Conservation (phyloP, 805 yeast genomes). For the Peterozyma toletana region DNA sequence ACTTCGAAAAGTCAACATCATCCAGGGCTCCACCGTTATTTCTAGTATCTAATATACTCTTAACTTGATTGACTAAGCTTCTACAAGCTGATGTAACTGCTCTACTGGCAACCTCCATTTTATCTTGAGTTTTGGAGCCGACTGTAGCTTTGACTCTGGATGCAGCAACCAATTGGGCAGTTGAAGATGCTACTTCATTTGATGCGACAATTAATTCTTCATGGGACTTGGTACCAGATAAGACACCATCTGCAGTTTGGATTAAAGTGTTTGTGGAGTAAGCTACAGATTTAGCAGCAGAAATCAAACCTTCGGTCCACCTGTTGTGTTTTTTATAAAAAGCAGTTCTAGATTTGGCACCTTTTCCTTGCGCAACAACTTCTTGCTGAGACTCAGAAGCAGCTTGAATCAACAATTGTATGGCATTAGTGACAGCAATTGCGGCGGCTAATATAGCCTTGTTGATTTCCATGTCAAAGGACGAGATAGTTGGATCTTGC, state of each 20-base stretch:
- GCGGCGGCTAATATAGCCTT: slow-evolving; percentile 76
- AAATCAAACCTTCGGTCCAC: slow-evolving; percentile 90
- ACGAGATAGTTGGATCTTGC: slow-evolving; percentile 42
- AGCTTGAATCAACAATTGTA: slow-evolving; percentile 61
- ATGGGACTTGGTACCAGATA: slow-evolving; percentile 53
- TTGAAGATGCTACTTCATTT: slow-evolving; percentile 86
- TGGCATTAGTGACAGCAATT: slow-evolving; percentile 71
- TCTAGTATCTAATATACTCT: slow-evolving; percentile 38
- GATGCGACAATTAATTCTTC: slow-evolving; percentile 88
- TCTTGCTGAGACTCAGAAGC: slow-evolving; percentile 79
- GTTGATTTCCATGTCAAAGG: slow-evolving; percentile 60
- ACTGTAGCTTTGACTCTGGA: slow-evolving; percentile 79
- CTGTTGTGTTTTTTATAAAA: slow-evolving; percentile 82
- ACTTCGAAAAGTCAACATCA: slow-evolving; percentile 56
- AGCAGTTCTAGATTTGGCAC: slow-evolving; percentile 57
- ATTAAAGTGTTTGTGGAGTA: slow-evolving; percentile 76
- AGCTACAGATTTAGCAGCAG: slow-evolving; percentile 86
- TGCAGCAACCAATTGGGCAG: slow-evolving; percentile 89
- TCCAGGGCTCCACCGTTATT: slow-evolving; percentile 24
- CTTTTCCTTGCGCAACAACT: slow-evolving; percentile 66
- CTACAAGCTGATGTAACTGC: slow-evolving; percentile 74
- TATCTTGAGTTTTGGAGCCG: slow-evolving; percentile 70
- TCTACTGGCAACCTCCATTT: slow-evolving; percentile 61
- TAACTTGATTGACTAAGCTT: slow-evolving; percentile 62
- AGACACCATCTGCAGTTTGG: slow-evolving; percentile 80